These are phyloP conservation scores for Pseudonitzschia multiseries DNA, from an alignment of 108 stramenopile genomes.

Conservation along the genomic window DNA sequence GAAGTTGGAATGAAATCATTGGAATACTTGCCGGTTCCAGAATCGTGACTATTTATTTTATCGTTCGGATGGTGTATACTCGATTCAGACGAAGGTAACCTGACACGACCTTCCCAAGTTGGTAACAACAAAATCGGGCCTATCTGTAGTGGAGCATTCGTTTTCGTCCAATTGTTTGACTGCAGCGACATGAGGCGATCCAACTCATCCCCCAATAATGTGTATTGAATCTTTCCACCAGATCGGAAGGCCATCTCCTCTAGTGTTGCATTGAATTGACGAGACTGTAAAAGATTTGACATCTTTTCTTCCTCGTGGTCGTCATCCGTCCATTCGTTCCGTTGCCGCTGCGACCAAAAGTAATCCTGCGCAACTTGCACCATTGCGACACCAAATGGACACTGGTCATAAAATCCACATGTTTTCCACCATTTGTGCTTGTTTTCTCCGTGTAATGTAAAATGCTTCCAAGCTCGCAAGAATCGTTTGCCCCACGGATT, in stretches of 20 bases:
- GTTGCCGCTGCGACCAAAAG: not conserved
- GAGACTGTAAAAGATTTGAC: not conserved
- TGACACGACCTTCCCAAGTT: not conserved
- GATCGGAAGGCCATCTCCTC: not conserved
- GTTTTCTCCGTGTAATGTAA: not conserved
- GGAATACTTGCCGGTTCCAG: not conserved
- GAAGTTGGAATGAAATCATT: not conserved
- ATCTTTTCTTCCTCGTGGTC: not conserved
- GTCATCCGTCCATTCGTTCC: not conserved
- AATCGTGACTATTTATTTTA: not conserved
- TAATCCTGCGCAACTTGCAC: not conserved
- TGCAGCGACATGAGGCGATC: not conserved
- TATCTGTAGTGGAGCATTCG: not conserved
- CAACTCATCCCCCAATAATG: not conserved
- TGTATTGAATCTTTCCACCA: not conserved
- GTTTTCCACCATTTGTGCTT: not conserved
- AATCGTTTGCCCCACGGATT: not conserved
- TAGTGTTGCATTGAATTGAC: not conserved
- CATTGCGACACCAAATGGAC: not conserved
- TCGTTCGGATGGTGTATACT: not conserved
- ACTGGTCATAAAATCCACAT: not conserved
- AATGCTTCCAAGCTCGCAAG: not conserved
- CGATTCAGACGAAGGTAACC: not conserved
- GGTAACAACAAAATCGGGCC: not conserved
- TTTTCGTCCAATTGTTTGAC: not conserved